These are phyloP conservation scores for Usnea hakonensis DNA, from an alignment of 495 filamentous ascomycete species.

Conservation along the genomic window DNA sequence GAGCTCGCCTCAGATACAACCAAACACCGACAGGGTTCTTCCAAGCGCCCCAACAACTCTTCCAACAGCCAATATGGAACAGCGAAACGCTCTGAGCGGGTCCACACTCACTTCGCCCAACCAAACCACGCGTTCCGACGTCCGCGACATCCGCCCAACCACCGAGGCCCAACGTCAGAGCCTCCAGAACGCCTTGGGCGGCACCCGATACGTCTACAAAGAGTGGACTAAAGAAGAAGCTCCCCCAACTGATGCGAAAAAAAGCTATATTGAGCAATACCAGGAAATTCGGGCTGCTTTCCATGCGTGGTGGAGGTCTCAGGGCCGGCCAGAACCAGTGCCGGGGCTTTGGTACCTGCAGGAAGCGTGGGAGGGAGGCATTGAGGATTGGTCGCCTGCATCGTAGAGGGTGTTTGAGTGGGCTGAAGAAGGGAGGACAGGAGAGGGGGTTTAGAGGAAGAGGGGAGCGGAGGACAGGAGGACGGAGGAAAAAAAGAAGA, in stretches of 20 bases:
- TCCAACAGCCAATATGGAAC: too few relatives aligned
- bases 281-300: background rate
- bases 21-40: too few relatives aligned
- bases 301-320: background rate
- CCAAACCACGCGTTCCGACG: too few relatives aligned
- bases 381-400: background rate
- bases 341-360: background rate
- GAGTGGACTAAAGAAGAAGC: background rate
- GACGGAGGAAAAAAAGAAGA: too few relatives aligned
- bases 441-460: too few relatives aligned
- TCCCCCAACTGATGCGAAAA: background rate
- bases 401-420: too few relatives aligned
- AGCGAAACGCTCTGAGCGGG: too few relatives aligned
- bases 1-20: too few relatives aligned
- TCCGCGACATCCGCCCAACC: background rate
- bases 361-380: background rate
- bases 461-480: too few relatives aligned
- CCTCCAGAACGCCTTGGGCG: background rate
- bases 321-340: background rate
- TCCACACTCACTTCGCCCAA: too few relatives aligned
- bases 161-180: background rate
- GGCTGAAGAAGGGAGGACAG: too few relatives aligned
- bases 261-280: background rate
- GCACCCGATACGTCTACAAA: background rate
- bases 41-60: too few relatives aligned